Percentiles rank a stretch among this genome's conserved stretches.
These are phyloP conservation scores for Calonectria fujianensis DNA, from an alignment of 2,329 filamentous ascomycete species.

Conservation along the genomic window DNA sequence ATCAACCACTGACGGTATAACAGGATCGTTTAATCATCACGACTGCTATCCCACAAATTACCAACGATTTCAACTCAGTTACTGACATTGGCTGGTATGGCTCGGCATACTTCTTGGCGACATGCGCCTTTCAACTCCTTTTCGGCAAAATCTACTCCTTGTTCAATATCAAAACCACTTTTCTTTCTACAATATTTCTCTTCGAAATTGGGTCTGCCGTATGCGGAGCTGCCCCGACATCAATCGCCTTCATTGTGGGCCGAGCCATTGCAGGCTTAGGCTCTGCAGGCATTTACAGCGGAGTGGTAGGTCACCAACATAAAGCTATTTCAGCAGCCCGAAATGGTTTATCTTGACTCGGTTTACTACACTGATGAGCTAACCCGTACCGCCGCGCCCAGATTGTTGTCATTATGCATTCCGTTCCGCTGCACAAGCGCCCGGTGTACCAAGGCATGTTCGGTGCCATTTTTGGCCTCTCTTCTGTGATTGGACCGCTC, in stretches of 20 bases:
- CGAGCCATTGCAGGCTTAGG: slow-evolving; percentile 72
- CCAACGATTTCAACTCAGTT: slow-evolving; percentile 56
- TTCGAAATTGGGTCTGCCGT: slow-evolving; percentile 58
- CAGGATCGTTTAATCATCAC: slow-evolving; percentile 18
- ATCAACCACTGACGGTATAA: neutral
- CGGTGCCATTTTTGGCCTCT: slow-evolving; percentile 24
- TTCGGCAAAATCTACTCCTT: slow-evolving; percentile 66
- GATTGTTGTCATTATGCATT: slow-evolving; percentile 47
- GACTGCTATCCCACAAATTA: slow-evolving; percentile 54
- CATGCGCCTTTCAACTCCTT: slow-evolving; percentile 60
- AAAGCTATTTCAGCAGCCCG: no score
- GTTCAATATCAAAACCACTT: slow-evolving; percentile 54
- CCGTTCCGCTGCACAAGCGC: slow-evolving; percentile 63
- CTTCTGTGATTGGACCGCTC: slow-evolving; percentile 14
- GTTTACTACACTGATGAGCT: slow-evolving; percentile 63
- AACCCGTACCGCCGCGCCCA: slow-evolving; percentile 42
- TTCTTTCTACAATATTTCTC: slow-evolving; percentile 48
- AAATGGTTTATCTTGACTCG: slow-evolving; percentile 55
- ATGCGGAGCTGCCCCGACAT: slow-evolving; percentile 59
- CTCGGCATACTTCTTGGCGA: slow-evolving; percentile 62
- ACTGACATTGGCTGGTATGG: slow-evolving; percentile 59
- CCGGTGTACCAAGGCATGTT: slow-evolving; percentile 40
- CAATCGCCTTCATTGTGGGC: slow-evolving; percentile 69
- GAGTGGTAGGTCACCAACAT: slow-evolving; percentile 53
- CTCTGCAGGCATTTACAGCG: slow-evolving; percentile 71